Evolutionary conservation across 768 basidiomycete genomes (phyloP), one percentile per base, ranked within the genome.

Genomic region (Russula sp.): DNA sequence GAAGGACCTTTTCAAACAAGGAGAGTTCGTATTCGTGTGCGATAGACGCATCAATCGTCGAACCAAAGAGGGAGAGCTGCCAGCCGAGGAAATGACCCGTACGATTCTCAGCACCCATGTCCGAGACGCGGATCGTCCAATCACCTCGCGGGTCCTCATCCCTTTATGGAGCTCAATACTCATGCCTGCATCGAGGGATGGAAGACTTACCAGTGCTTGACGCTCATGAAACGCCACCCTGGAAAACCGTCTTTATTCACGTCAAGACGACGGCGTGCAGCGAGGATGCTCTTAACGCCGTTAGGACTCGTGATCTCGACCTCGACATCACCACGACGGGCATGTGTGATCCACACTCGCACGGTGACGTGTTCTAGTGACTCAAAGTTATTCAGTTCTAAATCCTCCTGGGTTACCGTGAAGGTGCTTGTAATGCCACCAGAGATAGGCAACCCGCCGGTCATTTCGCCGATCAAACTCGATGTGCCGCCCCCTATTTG

Each of bases 201-300:
- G 67, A 40, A 62, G 44, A 75, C 84, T 73, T 62, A 95, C 96
- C 97, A 99, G 71, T 99, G 97, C 75, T 99, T 99, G 60, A 98
- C 83, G 37, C 85, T 84, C 94, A 98, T 98, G 73, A 99, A 99
- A n/a, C 82, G 87, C 97, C 97, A 99, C 0, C 92, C 95, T n/a
- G 84, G 84, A 73, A 82, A 96, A 9, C 97, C 96, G 9, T 78
- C 80, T 5, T 70, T 73, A 18, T 82, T 86, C 42, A 72, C 72
- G 71, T 99, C 97, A 13, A 78, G 78, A 39, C 77, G 70, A 65
- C 97, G 83, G 61, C 78, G 80, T 20, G 85, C 84, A 22, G 89
- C 95, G 45, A 99, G 75, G 14, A 98, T 79, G 71, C 94, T 97
- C 71, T 77, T 86, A 65, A 98, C 79, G 11, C 93, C 93, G 50